These are phyloP conservation scores for Coprinopsis sp. DNA, from an alignment of 768 basidiomycete species.

Conservation along the genomic window DNA sequence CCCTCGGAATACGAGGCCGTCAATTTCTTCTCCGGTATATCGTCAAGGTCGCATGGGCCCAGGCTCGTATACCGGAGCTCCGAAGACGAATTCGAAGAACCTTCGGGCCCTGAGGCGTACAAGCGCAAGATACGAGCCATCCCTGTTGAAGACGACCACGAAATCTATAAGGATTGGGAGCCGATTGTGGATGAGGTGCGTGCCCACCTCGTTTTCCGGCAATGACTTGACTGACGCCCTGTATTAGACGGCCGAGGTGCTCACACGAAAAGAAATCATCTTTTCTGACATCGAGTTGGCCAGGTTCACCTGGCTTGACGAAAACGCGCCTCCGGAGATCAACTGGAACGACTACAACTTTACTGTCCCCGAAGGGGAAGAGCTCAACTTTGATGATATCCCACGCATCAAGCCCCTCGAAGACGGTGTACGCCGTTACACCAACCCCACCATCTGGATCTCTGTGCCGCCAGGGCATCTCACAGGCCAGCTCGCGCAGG, in stretches of 20 bases:
- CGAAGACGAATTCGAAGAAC: conserved; percentile 24
- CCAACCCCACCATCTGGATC: conserved; percentile 37
- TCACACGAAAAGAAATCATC: conserved; percentile 16
- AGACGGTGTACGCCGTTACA: conserved; percentile 21
- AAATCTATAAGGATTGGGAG: conserved; percentile 30
- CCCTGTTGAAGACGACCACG: conserved; percentile 21
- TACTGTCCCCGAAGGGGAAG: conserved; percentile 13
- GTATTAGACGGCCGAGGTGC: conserved; percentile 28
- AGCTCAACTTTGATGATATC: conserved; percentile 16
- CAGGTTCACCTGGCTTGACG: conserved; percentile 26
- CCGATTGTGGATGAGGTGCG: conserved; percentile 28
- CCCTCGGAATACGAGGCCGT: conserved; percentile 23
- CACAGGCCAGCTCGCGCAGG: conserved; percentile 23
- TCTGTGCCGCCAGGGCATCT: conserved; percentile 30
- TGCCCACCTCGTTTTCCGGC: conserved; percentile 25
- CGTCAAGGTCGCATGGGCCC: conserved; percentile 24
- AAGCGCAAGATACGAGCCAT: conserved; percentile 25
- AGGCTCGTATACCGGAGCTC: conserved; percentile 33
- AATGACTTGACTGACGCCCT: conserved; percentile 26
- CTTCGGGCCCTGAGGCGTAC: conserved; percentile 25
- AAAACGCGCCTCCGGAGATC: conserved; percentile 14
- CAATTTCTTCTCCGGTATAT: conserved; percentile 29
- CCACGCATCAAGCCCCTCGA: conserved; percentile 20
- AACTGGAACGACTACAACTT: conserved; percentile 4
- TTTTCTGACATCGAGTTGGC: conserved; percentile 25